Evolutionary conservation across 2,329 filamentous ascomycete genomes (phyloP).

Genomic region (Neonectria coccinea): DNA sequence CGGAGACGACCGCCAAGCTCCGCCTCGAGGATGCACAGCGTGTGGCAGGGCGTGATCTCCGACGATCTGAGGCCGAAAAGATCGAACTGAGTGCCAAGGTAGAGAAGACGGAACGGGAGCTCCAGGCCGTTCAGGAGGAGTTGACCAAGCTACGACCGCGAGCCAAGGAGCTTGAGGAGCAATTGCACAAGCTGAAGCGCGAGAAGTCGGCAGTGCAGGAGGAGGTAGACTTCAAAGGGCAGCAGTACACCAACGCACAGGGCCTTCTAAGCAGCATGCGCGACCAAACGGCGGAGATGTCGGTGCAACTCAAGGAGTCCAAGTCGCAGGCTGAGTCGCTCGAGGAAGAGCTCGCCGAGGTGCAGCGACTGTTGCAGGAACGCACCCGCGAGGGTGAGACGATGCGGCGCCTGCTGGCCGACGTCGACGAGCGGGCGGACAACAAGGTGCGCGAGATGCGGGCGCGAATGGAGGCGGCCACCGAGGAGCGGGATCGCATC

Average conservation of each 20-base stretch:
- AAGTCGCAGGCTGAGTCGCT: slow-evolving; percentile 84
- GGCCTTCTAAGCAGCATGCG: slow-evolving; percentile 91
- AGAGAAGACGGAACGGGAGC: slow-evolving; percentile 77
- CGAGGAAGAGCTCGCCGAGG: slow-evolving; percentile 92
- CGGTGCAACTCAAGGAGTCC: slow-evolving; percentile 91
- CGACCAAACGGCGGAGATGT: slow-evolving; percentile 89
- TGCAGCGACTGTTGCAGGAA: slow-evolving; percentile 86
- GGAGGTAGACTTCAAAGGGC: slow-evolving; percentile 84
- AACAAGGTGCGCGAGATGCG: slow-evolving; percentile 88
- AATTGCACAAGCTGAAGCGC: slow-evolving; percentile 73
- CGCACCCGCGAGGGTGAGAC: slow-evolving; percentile 93
- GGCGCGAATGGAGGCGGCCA: slow-evolving; percentile 84
- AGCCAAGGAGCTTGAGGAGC: slow-evolving; percentile 77
- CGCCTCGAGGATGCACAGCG: slow-evolving; percentile 84
- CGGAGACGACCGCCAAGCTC: slow-evolving; percentile 77
- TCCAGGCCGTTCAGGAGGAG: slow-evolving; percentile 79
- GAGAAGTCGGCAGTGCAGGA: slow-evolving; percentile 78
- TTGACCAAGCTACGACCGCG: slow-evolving; percentile 72
- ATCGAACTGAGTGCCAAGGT: slow-evolving; percentile 79
- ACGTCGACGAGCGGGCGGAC: slow-evolving; percentile 87
- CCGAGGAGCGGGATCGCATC: slow-evolving; percentile 93
- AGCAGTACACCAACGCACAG: slow-evolving; percentile 88
- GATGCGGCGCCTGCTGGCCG: slow-evolving; percentile 88
- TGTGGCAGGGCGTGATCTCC: slow-evolving; percentile 79
- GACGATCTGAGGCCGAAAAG: slow-evolving; percentile 82